Percentiles rank a stretch among this genome's conserved stretches.
These are phyloP conservation scores for Hanseniaspora lachancei DNA, from an alignment of 805 yeast genomes.

Conservation along the genomic window DNA sequence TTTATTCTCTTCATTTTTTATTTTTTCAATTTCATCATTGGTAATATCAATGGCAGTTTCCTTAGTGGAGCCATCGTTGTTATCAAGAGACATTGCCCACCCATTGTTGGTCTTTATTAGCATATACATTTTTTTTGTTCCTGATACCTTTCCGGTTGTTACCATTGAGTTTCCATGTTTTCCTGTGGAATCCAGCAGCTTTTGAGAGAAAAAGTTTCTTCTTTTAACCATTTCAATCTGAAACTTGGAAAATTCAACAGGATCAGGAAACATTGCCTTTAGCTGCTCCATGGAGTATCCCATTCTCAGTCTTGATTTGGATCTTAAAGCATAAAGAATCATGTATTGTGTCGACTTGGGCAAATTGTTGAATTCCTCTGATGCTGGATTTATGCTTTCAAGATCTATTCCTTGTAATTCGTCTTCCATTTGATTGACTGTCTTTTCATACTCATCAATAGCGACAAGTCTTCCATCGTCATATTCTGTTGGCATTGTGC, in stretches of 20 bases:
- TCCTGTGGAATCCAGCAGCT: conserved; percentile 71
- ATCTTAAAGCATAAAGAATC: conserved; percentile 66
- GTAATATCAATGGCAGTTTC: conserved; percentile 34
- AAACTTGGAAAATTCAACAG: conserved; percentile 81
- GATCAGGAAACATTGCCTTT: conserved; percentile 64
- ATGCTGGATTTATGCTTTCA: conserved; percentile 69
- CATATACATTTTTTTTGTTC: conserved; percentile 66
- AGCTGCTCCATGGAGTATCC: conserved; percentile 88
- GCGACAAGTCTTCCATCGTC: conserved; percentile 64
- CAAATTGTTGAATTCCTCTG: conserved; percentile 59
- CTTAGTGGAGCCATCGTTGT: conserved; percentile 30
- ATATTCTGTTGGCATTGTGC: conserved; percentile 38
- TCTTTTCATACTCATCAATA: conserved; percentile 54
- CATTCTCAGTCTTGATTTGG: conserved; percentile 82
- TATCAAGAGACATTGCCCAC: conserved; percentile 58
- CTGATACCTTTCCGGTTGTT: conserved; percentile 51
- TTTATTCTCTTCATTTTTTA: conserved; percentile 14
- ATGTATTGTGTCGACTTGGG: conserved; percentile 82
- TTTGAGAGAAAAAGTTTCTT: conserved; percentile 80
- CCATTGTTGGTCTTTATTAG: conserved; percentile 69
- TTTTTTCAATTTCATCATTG: conserved; percentile 13
- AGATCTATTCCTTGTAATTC: conserved; percentile 59
- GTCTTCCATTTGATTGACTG: conserved; percentile 41
- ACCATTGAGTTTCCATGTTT: conserved; percentile 37
- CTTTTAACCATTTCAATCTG: conserved; percentile 88